Base-by-base conservation (phyloP, 495 filamentous ascomycete species). In the Neurospora sp. region DNA sequence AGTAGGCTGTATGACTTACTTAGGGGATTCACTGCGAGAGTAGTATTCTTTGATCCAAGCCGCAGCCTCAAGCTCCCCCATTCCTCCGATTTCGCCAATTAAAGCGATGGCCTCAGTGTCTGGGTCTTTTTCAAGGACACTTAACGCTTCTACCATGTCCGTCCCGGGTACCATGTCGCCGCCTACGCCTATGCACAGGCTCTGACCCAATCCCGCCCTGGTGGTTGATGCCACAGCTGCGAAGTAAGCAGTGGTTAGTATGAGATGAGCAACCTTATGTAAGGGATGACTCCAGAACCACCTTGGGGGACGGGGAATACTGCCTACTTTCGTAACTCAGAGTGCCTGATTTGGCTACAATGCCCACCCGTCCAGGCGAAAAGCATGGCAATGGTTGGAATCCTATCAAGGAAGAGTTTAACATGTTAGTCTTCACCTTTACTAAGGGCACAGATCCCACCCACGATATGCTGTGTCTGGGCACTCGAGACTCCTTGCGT, bases 341-440 rank as follows among this genome's bases (percentile, higher is more conserved):
- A 1, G 94, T 97, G 1, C 94, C 93, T 1, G 94, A 97, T 79
- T 95, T 96, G 16, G 93, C 92, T 9, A 94, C 87, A 70, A 98
- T 94, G 0, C 92, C 93, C 59, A 98, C 85, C 71, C 88, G 85
- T 0, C 94, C 94, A 0, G 92, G 89, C 1, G 84, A 78, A 71
- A 96, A 96, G 69, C 89, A 93, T 0, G 91, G 88, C 35, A 96
- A 81, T 0, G 94, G 94, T 79, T 96, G 93, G 78, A 97, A 96
- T 0, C 94, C 82, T 84, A 27, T 37, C 48, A 14, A 7, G 20
- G 38, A 8, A 12, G 69, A 41, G 9, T 20, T 73, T 27, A 73
- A 72, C 12, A 16, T 48, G 7, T 23, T 6, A 59, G 73, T 59
- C 3, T n/a, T 20, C 4, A 23, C 20, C 41, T 42, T 54, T 31